Base-by-base conservation (phyloP, 805 yeast genomes). In the Brettanomyces nanus region DNA sequence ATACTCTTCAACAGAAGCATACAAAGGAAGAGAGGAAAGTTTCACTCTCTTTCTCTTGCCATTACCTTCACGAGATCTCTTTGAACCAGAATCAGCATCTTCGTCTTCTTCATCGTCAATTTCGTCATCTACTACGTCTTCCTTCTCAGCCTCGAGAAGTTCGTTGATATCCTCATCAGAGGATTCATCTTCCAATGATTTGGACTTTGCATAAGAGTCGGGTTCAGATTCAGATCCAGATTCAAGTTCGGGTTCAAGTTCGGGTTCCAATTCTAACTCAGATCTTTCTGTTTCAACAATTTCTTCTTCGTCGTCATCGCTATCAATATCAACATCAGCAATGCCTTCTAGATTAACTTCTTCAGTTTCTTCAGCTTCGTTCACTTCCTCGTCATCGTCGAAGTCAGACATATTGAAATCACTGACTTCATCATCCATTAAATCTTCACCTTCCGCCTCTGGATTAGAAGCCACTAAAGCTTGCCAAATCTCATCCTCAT, bases 1-100 rank as follows among this genome's bases (percentile, higher is more conserved):
- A 55, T 86, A 87, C 44, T 84, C 95, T 30, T 84, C 95, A 7
- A 79, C 95, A 33, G 87, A 79, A 1, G 95, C 97, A 64, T 86
- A 89, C 17, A 77, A 68, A 18, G 97, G 97, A 43, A 89, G 65
- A 33, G 71, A 75, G 52, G 73, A 78, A 51, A 83, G 63, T 57
- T 73, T 78, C 33, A 66, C 61, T 54, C 68, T 75, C 33, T 44
- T 43, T 39, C 49, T 54, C 42, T 51, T 54, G 23, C 35, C 35
- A 6, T 42, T 48, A 5, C 51, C 50, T 22, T 35, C 36, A 6
- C 32, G 30, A 6, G 39, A 31, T 45, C 58, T 40, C 46, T 46
- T 55, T 41, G 39, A 45, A 18, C 37, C 42, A 9, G 14, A 29
- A 35, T 44, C 59, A 28, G 45, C 54, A 3, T 40, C 58, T n/a